Evolutionary conservation across 768 basidiomycete species (phyloP).

Genomic region (Mycena kentingensis): DNA sequence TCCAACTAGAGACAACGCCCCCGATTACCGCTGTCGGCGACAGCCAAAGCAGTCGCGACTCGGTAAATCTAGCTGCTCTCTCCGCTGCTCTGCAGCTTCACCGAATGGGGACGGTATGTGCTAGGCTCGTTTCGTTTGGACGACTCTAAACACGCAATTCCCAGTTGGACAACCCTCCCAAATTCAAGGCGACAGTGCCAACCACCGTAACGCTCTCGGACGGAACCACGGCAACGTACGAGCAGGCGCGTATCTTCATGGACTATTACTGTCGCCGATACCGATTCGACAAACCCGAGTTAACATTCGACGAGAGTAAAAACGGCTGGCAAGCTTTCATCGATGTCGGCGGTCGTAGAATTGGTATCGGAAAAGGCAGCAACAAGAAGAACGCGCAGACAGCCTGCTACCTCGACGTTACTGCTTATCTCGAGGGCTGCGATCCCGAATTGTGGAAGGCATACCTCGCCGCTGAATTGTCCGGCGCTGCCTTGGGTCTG

Average conservation of each 20-base stretch:
- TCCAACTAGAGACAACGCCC: slow-evolving; percentile 39
- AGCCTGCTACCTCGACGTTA: slow-evolving; percentile 84
- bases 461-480: slow-evolving; percentile 61
- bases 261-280: slow-evolving; percentile 90
- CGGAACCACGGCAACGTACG: slow-evolving; percentile 62
- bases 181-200: slow-evolving; percentile 29
- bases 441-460: slow-evolving; percentile 79
- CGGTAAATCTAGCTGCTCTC: slow-evolving; percentile 75
- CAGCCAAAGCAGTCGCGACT: slow-evolving; percentile 55
- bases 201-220: slow-evolving; percentile 51
- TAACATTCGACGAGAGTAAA: slow-evolving; percentile 50
- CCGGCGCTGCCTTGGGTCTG: slow-evolving; percentile 69
- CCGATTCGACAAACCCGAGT: slow-evolving; percentile 70
- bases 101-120: slow-evolving; percentile 61
- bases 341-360: slow-evolving; percentile 73
- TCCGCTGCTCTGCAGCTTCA: slow-evolving; percentile 75
- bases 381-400: slow-evolving; percentile 74
- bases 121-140: not conserved
- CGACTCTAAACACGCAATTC: slow-evolving; percentile 1
- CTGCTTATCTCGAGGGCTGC: slow-evolving; percentile 82
- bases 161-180: slow-evolving; percentile 42
- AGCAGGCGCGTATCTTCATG: slow-evolving; percentile 86
- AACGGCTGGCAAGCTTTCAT: slow-evolving; percentile 72
- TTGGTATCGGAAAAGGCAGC: slow-evolving; percentile 73
- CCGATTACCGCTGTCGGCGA: slow-evolving; percentile 66